phyloP scores from a whole-genome alignment of 768 basidiomycete species.

The Chalciporus sphaerocephalus region DNA sequence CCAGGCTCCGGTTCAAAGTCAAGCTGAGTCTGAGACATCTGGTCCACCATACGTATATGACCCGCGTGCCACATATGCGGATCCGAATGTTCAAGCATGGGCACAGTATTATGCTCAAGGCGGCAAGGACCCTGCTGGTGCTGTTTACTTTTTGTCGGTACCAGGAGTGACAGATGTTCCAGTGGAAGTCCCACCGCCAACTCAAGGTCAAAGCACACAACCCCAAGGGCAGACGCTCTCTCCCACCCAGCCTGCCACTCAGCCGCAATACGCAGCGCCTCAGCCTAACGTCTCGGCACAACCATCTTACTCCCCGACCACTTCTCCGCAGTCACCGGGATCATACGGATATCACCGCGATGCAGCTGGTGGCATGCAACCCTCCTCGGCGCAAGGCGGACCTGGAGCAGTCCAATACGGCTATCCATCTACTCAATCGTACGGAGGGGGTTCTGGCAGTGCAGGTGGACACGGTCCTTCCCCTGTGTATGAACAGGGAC shows the following conservation, averaged over 20 bases:
- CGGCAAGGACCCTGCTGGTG: conserved; percentile 66
- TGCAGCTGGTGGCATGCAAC: conserved; percentile 1
- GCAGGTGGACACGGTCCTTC: conserved; percentile 19
- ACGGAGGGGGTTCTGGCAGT: conserved; percentile 22
- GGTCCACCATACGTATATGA: conserved; percentile 57
- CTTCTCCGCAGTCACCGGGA: conserved; percentile 15
- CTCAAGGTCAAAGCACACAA: conserved; percentile 10
- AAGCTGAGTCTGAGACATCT: conserved; percentile 19
- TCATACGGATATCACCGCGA: conserved; percentile 21
- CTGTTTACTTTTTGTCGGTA: conserved; percentile 76
- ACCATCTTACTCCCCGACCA: conserved; percentile 11
- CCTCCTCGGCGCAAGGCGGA: conserved; percentile 2
- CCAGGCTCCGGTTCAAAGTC: conserved; percentile 14
- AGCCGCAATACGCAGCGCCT: conserved; percentile 13
- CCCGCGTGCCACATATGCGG: conserved; percentile 62
- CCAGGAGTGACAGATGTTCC: conserved; percentile 61
- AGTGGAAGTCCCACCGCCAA: conserved; percentile 8
- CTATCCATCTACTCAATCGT: conserved; percentile 16
- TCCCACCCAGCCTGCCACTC: conserved; percentile 13
- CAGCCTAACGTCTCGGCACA: conserved; percentile 13
- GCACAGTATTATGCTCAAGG: conserved; percentile 82
- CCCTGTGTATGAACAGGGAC: conserved; percentile 15
- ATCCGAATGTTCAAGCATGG: conserved; percentile 83
- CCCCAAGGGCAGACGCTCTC: conserved; percentile 13
- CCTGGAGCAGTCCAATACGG: conserved; percentile 14